phyloP scores from a whole-genome alignment of 2,329 filamentous ascomycete genomes.

The Lomentospora prolificans region DNA sequence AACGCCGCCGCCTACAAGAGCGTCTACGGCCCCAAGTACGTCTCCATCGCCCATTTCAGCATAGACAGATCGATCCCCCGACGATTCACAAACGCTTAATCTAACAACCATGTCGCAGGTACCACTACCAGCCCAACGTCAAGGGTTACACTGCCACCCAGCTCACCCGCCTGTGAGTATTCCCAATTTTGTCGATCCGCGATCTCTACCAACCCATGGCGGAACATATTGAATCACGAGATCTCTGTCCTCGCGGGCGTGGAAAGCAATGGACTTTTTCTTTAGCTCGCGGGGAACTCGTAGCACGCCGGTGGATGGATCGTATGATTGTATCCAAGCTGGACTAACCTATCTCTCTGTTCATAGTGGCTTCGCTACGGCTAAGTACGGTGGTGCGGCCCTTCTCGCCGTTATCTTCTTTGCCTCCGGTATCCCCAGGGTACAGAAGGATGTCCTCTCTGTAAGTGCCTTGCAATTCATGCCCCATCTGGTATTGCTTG shows the following conservation, averaged over 20 bases:
- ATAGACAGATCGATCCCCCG: conserved; percentile 1
- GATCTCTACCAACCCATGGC: not conserved
- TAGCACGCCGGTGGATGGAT: not conserved
- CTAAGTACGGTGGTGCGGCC: conserved; percentile 46
- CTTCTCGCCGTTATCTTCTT: conserved; percentile 49
- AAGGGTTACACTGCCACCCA: conserved; percentile 41
- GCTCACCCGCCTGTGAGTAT: conserved; percentile 41
- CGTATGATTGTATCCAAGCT: too few relatives aligned
- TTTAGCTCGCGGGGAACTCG: not conserved
- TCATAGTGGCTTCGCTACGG: conserved; percentile 39
- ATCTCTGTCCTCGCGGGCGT: too few relatives aligned
- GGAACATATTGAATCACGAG: too few relatives aligned
- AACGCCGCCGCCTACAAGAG: conserved; percentile 45
- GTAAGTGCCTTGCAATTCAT: conserved; percentile 24
- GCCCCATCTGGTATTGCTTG: not conserved
- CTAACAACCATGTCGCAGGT: conserved; percentile 34
- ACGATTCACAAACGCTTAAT: conserved; percentile 2
- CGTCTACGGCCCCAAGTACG: conserved; percentile 57
- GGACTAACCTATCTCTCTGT: not conserved
- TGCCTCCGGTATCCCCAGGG: conserved; percentile 51
- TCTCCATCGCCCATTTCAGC: conserved; percentile 9
- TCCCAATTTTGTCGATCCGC: not conserved
- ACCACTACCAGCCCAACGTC: conserved; percentile 47
- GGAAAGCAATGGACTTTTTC: too few relatives aligned
- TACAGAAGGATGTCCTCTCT: conserved; percentile 49